phyloP scores from a whole-genome alignment of 305 asterid genomes.

The Solanum aculeatissimum region DNA sequence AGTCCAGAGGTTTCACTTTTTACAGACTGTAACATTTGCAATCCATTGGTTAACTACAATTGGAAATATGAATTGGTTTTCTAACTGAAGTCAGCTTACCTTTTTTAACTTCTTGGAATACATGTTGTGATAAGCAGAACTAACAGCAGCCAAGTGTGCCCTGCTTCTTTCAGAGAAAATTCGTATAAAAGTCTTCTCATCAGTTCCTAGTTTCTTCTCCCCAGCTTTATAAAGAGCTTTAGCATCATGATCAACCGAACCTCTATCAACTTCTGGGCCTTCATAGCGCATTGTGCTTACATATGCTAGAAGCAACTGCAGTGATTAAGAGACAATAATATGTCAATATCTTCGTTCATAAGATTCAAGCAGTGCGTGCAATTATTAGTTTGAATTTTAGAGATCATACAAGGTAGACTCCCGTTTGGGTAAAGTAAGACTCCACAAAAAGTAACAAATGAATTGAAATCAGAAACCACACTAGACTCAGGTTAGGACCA shows the following conservation, averaged over 20 bases:
- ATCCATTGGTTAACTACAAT: not conserved
- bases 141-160: conserved; percentile 62
- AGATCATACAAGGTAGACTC: not conserved
- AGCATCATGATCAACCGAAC: conserved; percentile 67
- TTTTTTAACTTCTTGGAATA: conserved; percentile 60
- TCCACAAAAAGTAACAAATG: not conserved
- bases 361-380: not conserved
- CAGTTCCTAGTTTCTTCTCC: conserved; percentile 86
- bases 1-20: conserved; percentile 77
- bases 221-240: conserved; percentile 85
- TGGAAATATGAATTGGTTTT: not conserved
- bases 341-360: not conserved
- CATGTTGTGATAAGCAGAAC: conserved; percentile 52
- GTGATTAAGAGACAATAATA: not conserved
- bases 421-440: not conserved
- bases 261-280: conserved; percentile 81
- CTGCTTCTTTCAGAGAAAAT: conserved; percentile 72
- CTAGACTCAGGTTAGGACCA: not conserved
- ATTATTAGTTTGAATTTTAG: not conserved
- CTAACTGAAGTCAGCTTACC: conserved; percentile 22
- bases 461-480: not conserved
- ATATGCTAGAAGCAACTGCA: conserved; percentile 72
- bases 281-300: conserved; percentile 50
- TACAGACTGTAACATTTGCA: conserved; percentile 47
- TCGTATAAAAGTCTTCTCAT: conserved; percentile 63